A percentile compares a stretch with the other conserved stretches of the same genome.
These are phyloP conservation scores for Takashimella tepidaria DNA, from an alignment of 1,284 basidiomycete genomes.

Conservation along the genomic window DNA sequence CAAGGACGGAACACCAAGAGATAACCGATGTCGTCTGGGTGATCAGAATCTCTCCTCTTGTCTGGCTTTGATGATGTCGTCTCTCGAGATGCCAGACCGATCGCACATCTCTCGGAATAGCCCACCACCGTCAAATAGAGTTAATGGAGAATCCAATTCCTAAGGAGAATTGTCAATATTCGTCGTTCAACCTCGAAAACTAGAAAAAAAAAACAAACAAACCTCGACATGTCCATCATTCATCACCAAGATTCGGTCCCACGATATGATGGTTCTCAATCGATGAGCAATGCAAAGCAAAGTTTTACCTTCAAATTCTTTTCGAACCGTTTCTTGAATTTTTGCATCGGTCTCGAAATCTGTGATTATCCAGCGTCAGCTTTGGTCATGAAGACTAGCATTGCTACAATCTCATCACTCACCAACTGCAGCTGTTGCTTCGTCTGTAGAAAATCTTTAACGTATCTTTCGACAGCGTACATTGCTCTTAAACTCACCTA, in stretches of 20 bases:
- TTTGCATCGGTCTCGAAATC: conserved; percentile 64
- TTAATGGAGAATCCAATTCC: conserved; percentile 66
- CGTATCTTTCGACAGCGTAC: too few relatives aligned
- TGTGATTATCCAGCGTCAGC: too few relatives aligned
- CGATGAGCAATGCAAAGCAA: conserved; percentile 57
- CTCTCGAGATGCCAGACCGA: conserved; percentile 45
- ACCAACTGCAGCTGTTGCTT: conserved; percentile 43
- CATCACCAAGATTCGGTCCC: conserved; percentile 65
- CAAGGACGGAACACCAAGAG: too few relatives aligned
- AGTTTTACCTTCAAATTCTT: conserved; percentile 57
- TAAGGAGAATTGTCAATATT: conserved; percentile 35
- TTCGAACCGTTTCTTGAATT: conserved; percentile 63
- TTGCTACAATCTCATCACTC: too few relatives aligned
- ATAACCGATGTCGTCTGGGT: too few relatives aligned
- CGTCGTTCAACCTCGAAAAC: conserved; percentile 4
- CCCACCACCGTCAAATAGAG: conserved; percentile 56
- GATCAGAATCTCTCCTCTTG: neutral
- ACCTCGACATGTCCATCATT: conserved; percentile 62
- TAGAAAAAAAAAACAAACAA: too few relatives aligned
- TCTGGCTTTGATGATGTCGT: conserved; percentile 37
- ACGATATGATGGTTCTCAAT: conserved; percentile 68
- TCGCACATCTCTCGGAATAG: conserved; percentile 67
- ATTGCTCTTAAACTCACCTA: conserved; percentile 16
- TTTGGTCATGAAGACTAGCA: too few relatives aligned
- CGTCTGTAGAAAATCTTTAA: conserved; percentile 59